Evolutionary conservation across 495 filamentous ascomycete genomes (phyloP), one percentile per base, ranked within the genome.

Genomic region (Tetracladium marchalianum): DNA sequence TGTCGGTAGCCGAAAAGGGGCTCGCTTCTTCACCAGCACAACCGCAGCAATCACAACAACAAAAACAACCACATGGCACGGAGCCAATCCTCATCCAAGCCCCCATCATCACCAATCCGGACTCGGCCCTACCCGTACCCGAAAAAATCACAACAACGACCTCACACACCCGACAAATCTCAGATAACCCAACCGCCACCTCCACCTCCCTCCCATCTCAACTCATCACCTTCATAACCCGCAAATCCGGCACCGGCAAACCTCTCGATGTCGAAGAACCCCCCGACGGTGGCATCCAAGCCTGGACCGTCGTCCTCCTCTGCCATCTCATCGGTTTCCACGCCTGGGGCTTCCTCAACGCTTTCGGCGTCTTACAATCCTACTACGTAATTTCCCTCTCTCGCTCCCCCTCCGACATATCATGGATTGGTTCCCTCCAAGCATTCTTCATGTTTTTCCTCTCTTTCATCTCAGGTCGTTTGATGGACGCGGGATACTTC

Each of bases 341-440:
- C 36, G 41, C 35, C 13, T 53, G 82, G 80, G 85, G 85, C 17
- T 81, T 80, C 52, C 77, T 85, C 49, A 80, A 81, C 52, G 38
- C 76, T 73, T 88, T 83, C 52, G 82, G 84, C 7, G 70, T 81
- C 5, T 87, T 84, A 50, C 84, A 88, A 53, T 70, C 74, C 1
- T 82, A 85, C 63, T 87, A 87, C 53, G 71, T 71, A 1, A 53
- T 68, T 4, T 62, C 54, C 9, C 54, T 74, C 6, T 47, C 63
- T 5, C 52, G 64, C 5, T 42, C 64, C 0, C 66, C 73, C 4
- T 73, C 71, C 2, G 57, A 60, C 24, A 73, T 80, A n/a, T 71
- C 73, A 10, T 81, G 77, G 77, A 77, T 81, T n/a, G 77, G 77
- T n/a, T 71, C 69, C 0, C 50, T 78, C n/a, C 70, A 75, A 46